Evolutionary conservation across 2,329 filamentous ascomycete genomes (phyloP).

Genomic region (Fusarium pseudonygamai): DNA sequence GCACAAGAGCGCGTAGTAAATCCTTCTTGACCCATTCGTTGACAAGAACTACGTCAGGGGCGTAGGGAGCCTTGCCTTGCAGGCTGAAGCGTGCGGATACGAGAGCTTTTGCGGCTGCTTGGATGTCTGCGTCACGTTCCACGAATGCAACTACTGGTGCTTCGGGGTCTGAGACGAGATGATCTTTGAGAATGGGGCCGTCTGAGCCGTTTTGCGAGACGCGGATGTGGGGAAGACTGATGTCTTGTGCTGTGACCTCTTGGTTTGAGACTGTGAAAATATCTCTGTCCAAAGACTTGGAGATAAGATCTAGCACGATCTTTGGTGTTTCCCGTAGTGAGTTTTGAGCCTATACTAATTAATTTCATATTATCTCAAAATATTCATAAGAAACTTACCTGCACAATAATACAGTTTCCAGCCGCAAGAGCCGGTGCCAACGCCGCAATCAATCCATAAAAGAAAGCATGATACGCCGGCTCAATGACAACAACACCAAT

Average conservation of each 20-base stretch:
- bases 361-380: neutral
- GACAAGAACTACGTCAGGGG: conserved; percentile 31
- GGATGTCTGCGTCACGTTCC: conserved; percentile 33
- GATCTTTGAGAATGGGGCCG: neutral
- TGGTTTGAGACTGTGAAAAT: conserved; percentile 7
- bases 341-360: neutral
- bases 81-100: conserved; percentile 27
- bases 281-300: conserved; percentile 16
- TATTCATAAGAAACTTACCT: neutral
- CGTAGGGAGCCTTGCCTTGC: conserved; percentile 30
- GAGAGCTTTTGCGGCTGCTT: conserved; percentile 24
- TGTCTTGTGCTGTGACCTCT: neutral
- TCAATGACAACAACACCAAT: conserved; percentile 32
- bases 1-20: conserved; percentile 18
- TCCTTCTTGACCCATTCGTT: conserved; percentile 41
- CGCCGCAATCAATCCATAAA: conserved; percentile 29
- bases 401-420: conserved; percentile 32
- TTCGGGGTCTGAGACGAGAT: conserved; percentile 14
- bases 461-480: conserved; percentile 30
- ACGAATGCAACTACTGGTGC: conserved; percentile 26
- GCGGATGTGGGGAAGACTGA: conserved; percentile 8
- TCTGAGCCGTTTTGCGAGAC: conserved; percentile 13
- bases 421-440: conserved; percentile 21
- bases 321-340: conserved; percentile 12
- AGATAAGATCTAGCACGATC: neutral